Conservation (phyloP, 257 asterid genomes). For the Handroanthus guayacan region DNA sequence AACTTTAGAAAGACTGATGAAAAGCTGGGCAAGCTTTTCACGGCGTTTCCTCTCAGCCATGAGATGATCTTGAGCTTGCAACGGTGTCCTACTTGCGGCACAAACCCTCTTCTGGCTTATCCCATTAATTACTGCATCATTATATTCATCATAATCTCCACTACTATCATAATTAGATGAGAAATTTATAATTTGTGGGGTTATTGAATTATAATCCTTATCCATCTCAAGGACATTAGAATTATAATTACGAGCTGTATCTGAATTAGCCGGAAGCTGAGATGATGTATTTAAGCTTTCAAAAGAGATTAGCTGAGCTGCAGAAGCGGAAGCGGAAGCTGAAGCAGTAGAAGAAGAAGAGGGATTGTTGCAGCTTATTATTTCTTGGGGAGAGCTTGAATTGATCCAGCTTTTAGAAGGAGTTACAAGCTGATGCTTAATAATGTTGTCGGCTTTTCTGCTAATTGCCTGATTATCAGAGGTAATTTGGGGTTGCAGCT, state of each 20-base stretch:
- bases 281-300: slow-evolving; percentile 22
- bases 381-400: slow-evolving; percentile 5
- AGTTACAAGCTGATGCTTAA: not conserved
- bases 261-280: not conserved
- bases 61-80: slow-evolving; percentile 68
- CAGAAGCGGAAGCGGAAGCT: slow-evolving; percentile 1
- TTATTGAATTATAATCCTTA: slow-evolving; percentile 6
- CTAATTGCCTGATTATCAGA: not conserved
- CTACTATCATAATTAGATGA: slow-evolving; percentile 25
- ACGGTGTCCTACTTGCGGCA: slow-evolving; percentile 32
- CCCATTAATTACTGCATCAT: not conserved
- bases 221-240: not conserved
- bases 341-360: not conserved
- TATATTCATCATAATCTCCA: not conserved
- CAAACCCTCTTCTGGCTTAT: slow-evolving; percentile 1
- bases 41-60: slow-evolving; percentile 70
- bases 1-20: slow-evolving; percentile 61
- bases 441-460: not conserved
- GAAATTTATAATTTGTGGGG: slow-evolving; percentile 42
- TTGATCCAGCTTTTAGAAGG: not conserved
- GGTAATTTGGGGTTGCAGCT: not conserved
- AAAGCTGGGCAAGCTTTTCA: slow-evolving; percentile 56
- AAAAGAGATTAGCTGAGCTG: slow-evolving; percentile 40
- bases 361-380: not conserved
- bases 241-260: not conserved